A percentile compares a stretch with the other conserved stretches of the same genome.
Evolutionary conservation across 805 yeast species (phyloP).

Genomic region (Wickerhamomyces queroliae): DNA sequence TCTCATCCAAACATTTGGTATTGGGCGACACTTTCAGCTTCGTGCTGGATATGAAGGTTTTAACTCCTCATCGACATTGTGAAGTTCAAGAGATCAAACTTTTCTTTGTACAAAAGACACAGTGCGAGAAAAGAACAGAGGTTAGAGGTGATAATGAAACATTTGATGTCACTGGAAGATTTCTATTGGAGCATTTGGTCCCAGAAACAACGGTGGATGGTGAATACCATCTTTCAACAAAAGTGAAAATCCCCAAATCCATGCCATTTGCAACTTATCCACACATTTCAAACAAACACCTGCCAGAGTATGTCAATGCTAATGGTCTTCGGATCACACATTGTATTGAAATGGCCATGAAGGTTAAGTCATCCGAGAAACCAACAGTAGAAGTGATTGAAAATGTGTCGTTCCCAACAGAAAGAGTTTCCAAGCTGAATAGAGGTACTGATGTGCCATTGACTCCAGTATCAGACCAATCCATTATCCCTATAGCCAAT

Average conservation of each 20-base stretch:
- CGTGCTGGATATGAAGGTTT: conserved; percentile 6
- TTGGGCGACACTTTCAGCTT: conserved; percentile 9
- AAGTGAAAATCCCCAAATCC: neutral
- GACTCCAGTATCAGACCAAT: too few species aligned
- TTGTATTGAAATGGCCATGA: neutral
- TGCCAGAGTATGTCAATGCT: neutral
- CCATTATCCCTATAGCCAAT: too few species aligned
- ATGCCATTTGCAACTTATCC: neutral
- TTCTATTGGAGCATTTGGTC: neutral
- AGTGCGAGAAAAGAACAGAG: conserved; percentile 5
- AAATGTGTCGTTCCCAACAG: too few species aligned
- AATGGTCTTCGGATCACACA: neutral
- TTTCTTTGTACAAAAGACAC: conserved; percentile 10
- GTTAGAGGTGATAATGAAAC: neutral
- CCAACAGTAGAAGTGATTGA: neutral
- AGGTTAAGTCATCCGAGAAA: neutral
- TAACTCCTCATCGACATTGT: conserved; percentile 1
- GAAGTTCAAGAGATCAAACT: conserved; percentile 10
- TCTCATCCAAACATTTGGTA: conserved; percentile 11
- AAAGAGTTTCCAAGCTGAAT: too few species aligned
- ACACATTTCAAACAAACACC: neutral
- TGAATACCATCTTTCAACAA: neutral
- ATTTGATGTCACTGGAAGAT: neutral
- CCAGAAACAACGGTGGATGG: neutral
- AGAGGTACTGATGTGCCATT: too few species aligned